Conservation (phyloP, 2,329 filamentous ascomycete species). For the Monascus ruber region DNA sequence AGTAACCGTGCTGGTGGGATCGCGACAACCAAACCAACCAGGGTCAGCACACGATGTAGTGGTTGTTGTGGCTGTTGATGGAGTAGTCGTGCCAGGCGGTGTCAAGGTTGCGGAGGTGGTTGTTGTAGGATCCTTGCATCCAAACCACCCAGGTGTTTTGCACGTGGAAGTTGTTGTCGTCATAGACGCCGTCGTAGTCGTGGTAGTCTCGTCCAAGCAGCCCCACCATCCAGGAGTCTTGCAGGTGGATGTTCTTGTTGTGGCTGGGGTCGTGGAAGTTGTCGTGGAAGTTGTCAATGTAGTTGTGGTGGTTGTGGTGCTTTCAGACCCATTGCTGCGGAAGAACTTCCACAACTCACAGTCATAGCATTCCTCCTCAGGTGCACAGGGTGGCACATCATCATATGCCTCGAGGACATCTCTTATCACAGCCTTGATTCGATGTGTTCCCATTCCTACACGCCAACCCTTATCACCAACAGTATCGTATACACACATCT, state of each 20-base stretch:
- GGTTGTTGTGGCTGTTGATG: conserved; percentile 8
- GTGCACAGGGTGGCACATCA: conserved; percentile 61
- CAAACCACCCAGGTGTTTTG: conserved; percentile 27
- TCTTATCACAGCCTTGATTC: conserved; percentile 75
- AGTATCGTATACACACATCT: conserved; percentile 83
- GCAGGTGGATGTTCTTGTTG: conserved; percentile 27
- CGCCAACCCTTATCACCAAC: conserved; percentile 87
- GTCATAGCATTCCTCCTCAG: conserved; percentile 72
- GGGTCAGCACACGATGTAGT: conserved; percentile 14
- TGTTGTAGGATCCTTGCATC: conserved; percentile 27
- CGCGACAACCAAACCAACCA: conserved; percentile 26
- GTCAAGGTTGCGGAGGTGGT: conserved; percentile 10
- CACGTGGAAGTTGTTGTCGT: conserved; percentile 25
- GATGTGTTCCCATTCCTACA: conserved; percentile 81
- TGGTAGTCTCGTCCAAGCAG: conserved; percentile 25
- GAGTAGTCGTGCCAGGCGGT: conserved; percentile 9
- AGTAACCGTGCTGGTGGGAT: conserved; percentile 11
- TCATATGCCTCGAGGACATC: conserved; percentile 81
- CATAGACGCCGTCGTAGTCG: conserved; percentile 18
- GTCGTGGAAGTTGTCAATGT: conserved; percentile 33
- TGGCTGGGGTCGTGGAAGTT: conserved; percentile 11
- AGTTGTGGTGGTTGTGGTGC: conserved; percentile 51
- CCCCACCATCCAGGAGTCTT: conserved; percentile 35
- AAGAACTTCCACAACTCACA: conserved; percentile 93
- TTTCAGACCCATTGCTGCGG: conserved; percentile 77